A percentile compares a stretch with the other conserved stretches of the same genome.
phyloP scores from a whole-genome alignment of 2,329 filamentous ascomycete genomes.

The Monosporascus sp. region DNA sequence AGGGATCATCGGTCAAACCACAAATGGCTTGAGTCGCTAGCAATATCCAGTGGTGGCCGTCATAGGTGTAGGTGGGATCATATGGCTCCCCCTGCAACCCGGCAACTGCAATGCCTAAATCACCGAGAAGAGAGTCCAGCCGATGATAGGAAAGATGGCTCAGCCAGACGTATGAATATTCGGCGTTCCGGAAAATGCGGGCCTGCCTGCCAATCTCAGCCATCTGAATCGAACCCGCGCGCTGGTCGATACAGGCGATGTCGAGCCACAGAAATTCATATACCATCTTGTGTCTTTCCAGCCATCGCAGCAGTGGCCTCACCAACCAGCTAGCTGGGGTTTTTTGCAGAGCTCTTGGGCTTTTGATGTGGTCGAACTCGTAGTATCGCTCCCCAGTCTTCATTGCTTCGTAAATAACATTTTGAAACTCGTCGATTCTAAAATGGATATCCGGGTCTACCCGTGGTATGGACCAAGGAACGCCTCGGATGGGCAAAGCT shows the following conservation, averaged over 20 bases:
- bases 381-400: not conserved
- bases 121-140: not conserved
- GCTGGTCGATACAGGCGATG: not conserved
- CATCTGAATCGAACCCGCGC: not conserved
- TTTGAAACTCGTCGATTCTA: not conserved
- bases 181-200: not conserved
- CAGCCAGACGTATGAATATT: not conserved
- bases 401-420: not conserved
- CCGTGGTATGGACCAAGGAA: not conserved
- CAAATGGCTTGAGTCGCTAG: not conserved
- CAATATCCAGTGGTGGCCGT: not conserved
- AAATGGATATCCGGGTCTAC: not conserved
- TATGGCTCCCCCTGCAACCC: not conserved
- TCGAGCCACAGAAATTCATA: not conserved
- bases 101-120: not conserved
- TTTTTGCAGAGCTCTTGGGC: not conserved
- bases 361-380: not conserved
- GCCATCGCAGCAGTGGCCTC: not conserved
- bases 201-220: not conserved
- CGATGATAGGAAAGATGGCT: not conserved
- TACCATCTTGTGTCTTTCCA: not conserved
- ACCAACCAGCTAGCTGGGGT: not conserved
- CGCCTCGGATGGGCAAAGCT: not conserved
- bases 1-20: not conserved
- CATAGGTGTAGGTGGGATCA: not conserved